phyloP scores from a whole-genome alignment of 371 early-diverging fungal genomes.

The Mucor irregularis region DNA sequence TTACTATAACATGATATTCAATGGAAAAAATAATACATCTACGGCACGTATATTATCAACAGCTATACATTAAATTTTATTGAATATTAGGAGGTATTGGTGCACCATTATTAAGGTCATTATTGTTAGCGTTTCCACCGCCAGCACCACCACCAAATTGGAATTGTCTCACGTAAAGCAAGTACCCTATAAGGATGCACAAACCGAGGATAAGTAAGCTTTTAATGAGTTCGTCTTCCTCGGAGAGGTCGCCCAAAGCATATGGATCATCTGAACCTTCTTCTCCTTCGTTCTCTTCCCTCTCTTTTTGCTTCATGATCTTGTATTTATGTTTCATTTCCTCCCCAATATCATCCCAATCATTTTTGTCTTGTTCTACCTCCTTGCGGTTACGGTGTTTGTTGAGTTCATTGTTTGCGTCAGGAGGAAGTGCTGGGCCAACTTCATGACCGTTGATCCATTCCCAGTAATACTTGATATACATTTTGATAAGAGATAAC shows the following conservation, averaged over 20 bases:
- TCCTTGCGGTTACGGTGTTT: constrained; percentile 6
- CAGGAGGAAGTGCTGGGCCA: constrained; percentile 22
- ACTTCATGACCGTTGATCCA: constrained; percentile 62
- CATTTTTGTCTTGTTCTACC: constrained; percentile 12
- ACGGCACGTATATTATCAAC: too few relatives aligned
- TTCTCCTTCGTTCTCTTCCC: constrained; percentile 35
- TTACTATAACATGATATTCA: too few relatives aligned
- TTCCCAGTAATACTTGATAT: constrained; percentile 68
- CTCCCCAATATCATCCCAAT: constrained; percentile 30
- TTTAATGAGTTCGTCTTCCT: constrained; percentile 59
- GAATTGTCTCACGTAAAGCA: constrained; percentile 67
- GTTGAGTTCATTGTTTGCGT: background rate
- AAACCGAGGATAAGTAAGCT: constrained; percentile 55
- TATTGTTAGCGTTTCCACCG: too few relatives aligned
- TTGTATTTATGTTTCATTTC: constrained; percentile 43
- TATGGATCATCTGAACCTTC: constrained; percentile 13
- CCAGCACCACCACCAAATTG: constrained; percentile 33
- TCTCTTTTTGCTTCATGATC: constrained; percentile 33
- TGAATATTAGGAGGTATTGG: too few relatives aligned
- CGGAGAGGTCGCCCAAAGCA: constrained; percentile 33
- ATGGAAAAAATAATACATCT: too few relatives aligned
- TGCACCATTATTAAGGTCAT: too few relatives aligned
- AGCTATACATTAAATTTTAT: too few relatives aligned
- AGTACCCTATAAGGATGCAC: constrained; percentile 61
- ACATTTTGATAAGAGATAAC: constrained; percentile 74